phyloP scores from a whole-genome alignment of 2,329 filamentous ascomycete species.

The Trichoderma sp. region DNA sequence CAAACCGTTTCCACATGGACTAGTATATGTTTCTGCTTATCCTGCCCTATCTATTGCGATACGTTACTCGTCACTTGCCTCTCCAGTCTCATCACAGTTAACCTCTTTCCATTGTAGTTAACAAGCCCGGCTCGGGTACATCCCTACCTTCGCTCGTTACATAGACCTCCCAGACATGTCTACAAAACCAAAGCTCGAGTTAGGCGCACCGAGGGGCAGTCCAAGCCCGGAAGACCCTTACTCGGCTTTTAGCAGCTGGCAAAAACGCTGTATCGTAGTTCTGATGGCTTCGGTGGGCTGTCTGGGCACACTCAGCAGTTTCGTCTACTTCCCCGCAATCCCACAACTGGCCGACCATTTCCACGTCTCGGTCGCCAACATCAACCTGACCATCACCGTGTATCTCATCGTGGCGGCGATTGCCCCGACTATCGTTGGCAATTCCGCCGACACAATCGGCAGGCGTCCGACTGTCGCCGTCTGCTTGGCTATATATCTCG shows the following conservation, averaged over 20 bases:
- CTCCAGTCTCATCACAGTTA: not conserved
- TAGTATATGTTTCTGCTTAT: not conserved
- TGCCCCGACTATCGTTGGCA: constrained; percentile 55
- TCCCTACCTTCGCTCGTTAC: not conserved
- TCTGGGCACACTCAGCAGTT: constrained; percentile 18
- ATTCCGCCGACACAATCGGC: constrained; percentile 53
- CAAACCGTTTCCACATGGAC: not conserved
- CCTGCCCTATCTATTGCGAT: not conserved
- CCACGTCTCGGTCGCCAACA: constrained; percentile 38
- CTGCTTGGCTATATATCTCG: constrained; percentile 51
- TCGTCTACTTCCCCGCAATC: constrained; percentile 53
- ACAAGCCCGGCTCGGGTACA: not conserved
- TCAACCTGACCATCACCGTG: constrained; percentile 49
- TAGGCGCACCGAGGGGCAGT: not conserved
- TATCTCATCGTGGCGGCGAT: constrained; percentile 58
- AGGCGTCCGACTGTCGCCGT: constrained; percentile 53
- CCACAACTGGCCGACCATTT: constrained; percentile 47
- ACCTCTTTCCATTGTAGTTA: not conserved
- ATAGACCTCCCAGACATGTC: not conserved
- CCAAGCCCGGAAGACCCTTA: not conserved
- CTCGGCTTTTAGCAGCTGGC: not conserved
- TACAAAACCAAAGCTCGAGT: not conserved
- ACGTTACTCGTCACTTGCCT: not conserved
- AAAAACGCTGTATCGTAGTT: not conserved
- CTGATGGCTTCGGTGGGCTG: not conserved